Base-by-base conservation (phyloP, 2,329 filamentous ascomycete species). In the Hysterium pulicare region DNA sequence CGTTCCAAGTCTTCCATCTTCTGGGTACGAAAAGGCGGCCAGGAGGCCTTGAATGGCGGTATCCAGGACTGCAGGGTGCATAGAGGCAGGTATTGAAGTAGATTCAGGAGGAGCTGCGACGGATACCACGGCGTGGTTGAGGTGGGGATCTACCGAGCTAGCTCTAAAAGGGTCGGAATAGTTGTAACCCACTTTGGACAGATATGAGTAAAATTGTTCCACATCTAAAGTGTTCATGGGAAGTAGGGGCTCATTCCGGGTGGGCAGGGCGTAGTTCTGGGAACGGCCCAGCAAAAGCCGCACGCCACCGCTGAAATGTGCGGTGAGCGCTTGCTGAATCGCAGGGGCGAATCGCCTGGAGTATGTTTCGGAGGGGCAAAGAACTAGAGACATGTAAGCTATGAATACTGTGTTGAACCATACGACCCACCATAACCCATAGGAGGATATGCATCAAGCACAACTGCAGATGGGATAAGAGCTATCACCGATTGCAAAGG, bases 81-180 rank as follows among this genome's bases (percentile, higher is more conserved):
- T 22, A 9, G 21, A 41, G 5, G 21, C 39, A 13, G 20, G 22
- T 26, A 34, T 22, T 33, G 34, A 9, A 33, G 16, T 26, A 26
- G 33, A 21, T 47, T 47, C 33, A n/a, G n/a, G n/a, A n/a, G n/a
- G n/a, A n/a, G n/a, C n/a, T 3, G 45, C 26, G 22, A 46, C 24
- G 22, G 45, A 30, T 20, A 48, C 45, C 28, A 46, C 38, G 33
- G 45, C 44, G n/a, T 43, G 43, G 32, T 48, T 42, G 32, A 48
- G 44, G 28, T 33, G 43, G 17, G n/a, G n/a, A n/a, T n/a, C n/a
- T n/a, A n/a, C n/a, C n/a, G n/a, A n/a, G n/a, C n/a, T n/a, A 21
- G 38, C 39, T 35, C 17, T 28, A 31, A 45, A 45, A 34, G 30
- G 31, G n/a, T 28, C 39, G 20, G 42, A 33, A 35, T 44, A 45